phyloP scores from a whole-genome alignment of 345 rosid species.

The Heritiera fomes region DNA sequence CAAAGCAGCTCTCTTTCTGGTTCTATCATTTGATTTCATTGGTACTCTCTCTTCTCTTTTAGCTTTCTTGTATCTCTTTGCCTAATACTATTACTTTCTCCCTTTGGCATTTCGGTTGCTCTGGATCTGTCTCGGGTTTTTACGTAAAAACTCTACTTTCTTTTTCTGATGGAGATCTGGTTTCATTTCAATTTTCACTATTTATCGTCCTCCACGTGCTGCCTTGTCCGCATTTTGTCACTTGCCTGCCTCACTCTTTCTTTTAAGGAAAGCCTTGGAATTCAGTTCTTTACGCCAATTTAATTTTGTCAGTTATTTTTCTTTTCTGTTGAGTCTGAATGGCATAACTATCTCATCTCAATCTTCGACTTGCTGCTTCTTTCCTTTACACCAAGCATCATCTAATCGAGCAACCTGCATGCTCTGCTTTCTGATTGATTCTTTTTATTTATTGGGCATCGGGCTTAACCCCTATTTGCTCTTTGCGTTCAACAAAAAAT shows the following conservation, averaged over 20 bases:
- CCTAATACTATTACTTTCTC: constrained; percentile 17
- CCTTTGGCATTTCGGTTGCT: constrained; percentile 1
- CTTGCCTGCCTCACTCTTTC: constrained; percentile 23
- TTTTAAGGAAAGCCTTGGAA: constrained; percentile 32
- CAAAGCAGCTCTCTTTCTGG: neutral
- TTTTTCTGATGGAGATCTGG: constrained; percentile 48
- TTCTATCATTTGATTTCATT: constrained; percentile 17
- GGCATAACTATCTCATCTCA: constrained; percentile 2
- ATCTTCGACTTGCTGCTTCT: neutral
- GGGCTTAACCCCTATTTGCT: constrained; percentile 20
- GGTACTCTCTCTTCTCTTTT: constrained; percentile 29
- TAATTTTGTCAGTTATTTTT: too few species aligned
- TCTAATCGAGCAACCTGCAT: neutral
- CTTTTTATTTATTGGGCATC: neutral
- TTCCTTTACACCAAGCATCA: neutral
- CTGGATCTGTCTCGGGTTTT: constrained; percentile 46
- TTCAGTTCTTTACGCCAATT: constrained; percentile 12
- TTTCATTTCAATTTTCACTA: constrained; percentile 16
- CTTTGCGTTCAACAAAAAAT: too few species aligned
- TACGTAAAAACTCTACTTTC: constrained; percentile 14
- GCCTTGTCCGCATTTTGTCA: constrained; percentile 29
- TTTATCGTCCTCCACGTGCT: constrained; percentile 13
- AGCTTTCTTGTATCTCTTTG: constrained; percentile 14
- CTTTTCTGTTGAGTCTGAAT: neutral
- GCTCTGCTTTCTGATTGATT: constrained; percentile 23